A percentile compares a stretch with the other conserved stretches of the same genome.
Evolutionary conservation across 2,329 filamentous ascomycete species (phyloP).

Genomic region (Fusarium poae): DNA sequence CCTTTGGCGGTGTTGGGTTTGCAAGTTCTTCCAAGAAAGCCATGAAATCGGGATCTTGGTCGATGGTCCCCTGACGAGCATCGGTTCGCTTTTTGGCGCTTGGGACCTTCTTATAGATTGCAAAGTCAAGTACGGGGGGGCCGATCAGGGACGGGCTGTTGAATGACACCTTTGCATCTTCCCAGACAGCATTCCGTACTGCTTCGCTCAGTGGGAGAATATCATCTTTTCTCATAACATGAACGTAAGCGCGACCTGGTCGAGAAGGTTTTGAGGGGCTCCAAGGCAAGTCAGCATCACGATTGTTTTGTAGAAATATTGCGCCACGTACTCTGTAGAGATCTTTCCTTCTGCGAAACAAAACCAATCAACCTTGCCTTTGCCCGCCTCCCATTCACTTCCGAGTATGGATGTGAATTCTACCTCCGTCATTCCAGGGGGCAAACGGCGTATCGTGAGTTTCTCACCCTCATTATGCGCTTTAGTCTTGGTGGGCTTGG

Average conservation of each 20-base stretch:
- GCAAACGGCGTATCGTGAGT: slow-evolving; percentile 84
- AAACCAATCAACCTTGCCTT: slow-evolving; percentile 87
- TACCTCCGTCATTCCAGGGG: slow-evolving; percentile 83
- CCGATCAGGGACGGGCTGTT: slow-evolving; percentile 80
- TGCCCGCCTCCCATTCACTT: slow-evolving; percentile 83
- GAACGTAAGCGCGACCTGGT: slow-evolving; percentile 85
- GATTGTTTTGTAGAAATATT: background rate
- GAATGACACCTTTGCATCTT: slow-evolving; percentile 83
- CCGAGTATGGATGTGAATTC: slow-evolving; percentile 83
- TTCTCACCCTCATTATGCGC: slow-evolving; percentile 74
- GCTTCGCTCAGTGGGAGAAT: slow-evolving; percentile 76
- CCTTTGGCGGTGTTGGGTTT: slow-evolving; percentile 69
- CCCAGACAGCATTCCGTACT: slow-evolving; percentile 78
- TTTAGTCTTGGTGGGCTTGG: slow-evolving; percentile 51
- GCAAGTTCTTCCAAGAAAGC: slow-evolving; percentile 90
- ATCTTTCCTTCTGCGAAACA: slow-evolving; percentile 76
- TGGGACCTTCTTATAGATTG: slow-evolving; percentile 86
- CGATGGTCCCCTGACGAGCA: slow-evolving; percentile 91
- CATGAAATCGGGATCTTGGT: slow-evolving; percentile 96
- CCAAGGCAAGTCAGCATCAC: slow-evolving; percentile 32
- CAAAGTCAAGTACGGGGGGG: slow-evolving; percentile 83
- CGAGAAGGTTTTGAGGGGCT: slow-evolving; percentile 88
- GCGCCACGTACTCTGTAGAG: slow-evolving; percentile 78
- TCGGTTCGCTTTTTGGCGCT: slow-evolving; percentile 81
- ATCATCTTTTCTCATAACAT: slow-evolving; percentile 78